Percentiles rank a stretch among this genome's conserved stretches.
These are phyloP conservation scores for Trichoderma guizhouense DNA, from an alignment of 2,329 filamentous ascomycete genomes.

Conservation along the genomic window DNA sequence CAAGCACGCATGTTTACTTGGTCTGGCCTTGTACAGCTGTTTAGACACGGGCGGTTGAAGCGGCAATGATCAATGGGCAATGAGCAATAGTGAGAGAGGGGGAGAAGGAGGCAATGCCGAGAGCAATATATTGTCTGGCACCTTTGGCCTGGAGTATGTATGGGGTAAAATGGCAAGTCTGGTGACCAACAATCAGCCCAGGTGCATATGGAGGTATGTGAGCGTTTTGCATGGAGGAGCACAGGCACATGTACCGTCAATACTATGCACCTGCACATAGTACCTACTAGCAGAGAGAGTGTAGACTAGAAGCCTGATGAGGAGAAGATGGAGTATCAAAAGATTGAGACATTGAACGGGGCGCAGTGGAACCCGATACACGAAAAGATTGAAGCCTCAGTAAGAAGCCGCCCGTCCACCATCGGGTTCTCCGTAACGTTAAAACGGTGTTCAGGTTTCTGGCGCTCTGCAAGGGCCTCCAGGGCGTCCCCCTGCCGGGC, in stretches of 20 bases:
- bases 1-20: background rate
- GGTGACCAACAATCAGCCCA: conserved; percentile 6
- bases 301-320: background rate
- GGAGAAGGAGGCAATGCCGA: background rate
- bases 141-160: background rate
- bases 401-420: background rate
- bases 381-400: background rate
- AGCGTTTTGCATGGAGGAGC: background rate
- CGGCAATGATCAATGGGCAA: background rate
- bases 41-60: background rate
- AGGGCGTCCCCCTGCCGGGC: background rate
- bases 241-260: background rate
- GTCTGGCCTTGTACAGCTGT: background rate
- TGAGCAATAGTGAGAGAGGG: background rate
- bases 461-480: conserved; percentile 13
- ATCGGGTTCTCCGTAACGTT: conserved; percentile 9
- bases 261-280: background rate
- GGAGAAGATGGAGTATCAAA: background rate
- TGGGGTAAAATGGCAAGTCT: background rate
- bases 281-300: background rate
- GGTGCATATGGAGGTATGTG: background rate
- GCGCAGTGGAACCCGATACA: background rate
- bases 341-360: background rate
- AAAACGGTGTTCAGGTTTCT: background rate
- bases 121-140: background rate